Percentiles rank a stretch among this genome's conserved stretches.
These are phyloP conservation scores for Colletotrichum aenigma DNA, from an alignment of 2,329 filamentous ascomycete species.

Conservation along the genomic window DNA sequence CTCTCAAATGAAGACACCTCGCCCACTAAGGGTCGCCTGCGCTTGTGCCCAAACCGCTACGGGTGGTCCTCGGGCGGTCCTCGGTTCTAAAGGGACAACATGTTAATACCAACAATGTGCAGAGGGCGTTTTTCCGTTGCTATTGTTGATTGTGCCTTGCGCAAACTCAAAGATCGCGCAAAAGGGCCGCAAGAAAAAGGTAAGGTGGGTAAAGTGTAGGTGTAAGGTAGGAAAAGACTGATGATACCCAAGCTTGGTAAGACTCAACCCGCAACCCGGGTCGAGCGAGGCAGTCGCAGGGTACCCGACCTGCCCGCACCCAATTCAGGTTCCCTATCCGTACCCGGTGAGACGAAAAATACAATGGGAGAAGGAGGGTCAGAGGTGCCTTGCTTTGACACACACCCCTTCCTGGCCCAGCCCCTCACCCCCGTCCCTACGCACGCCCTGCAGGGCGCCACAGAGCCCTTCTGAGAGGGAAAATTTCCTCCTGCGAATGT, in stretches of 20 bases:
- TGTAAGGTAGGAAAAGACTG: neutral
- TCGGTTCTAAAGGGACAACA: neutral
- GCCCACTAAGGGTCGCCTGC: neutral
- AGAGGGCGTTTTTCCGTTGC: neutral
- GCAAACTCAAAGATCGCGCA: neutral
- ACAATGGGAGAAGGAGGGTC: neutral
- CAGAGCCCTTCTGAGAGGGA: neutral
- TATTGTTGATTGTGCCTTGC: neutral
- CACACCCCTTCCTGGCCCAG: neutral
- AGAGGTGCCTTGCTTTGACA: neutral
- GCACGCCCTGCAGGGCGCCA: slow-evolving; percentile 13
- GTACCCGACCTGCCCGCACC: neutral
- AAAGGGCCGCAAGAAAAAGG: neutral
- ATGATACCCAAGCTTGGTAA: neutral
- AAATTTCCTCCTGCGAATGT: slow-evolving; percentile 9
- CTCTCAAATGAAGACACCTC: neutral
- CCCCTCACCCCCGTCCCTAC: neutral
- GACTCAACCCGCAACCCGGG: neutral
- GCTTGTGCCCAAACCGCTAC: neutral
- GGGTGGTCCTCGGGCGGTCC: neutral
- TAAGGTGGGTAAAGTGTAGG: neutral
- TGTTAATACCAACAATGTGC: neutral
- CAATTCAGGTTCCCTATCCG: neutral
- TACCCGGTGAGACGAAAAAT: neutral
- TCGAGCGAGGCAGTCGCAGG: neutral